Percentiles rank a stretch among this genome's conserved stretches.
Conservation (phyloP, 441 rosid species). For the Iberis amara region DNA sequence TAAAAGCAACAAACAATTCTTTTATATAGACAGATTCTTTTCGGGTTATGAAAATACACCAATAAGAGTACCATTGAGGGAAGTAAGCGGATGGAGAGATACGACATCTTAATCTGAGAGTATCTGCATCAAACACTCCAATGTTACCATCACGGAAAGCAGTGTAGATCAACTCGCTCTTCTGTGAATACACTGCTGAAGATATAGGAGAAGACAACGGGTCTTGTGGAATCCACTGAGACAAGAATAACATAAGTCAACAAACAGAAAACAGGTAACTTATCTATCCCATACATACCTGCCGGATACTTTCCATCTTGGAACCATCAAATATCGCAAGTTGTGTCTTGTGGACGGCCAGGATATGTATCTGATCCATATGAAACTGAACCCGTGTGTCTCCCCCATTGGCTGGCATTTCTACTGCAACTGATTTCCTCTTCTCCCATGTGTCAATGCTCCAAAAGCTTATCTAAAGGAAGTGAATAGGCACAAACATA, state of each 20-base stretch:
- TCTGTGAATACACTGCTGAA: conserved; percentile 68
- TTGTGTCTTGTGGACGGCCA: conserved; percentile 86
- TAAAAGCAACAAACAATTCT: no score
- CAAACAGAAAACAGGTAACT: not conserved
- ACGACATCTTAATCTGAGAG: conserved; percentile 67
- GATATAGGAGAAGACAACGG: conserved; percentile 65
- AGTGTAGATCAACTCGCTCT: conserved; percentile 74
- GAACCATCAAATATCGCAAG: conserved; percentile 79
- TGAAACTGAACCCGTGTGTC: conserved; percentile 86
- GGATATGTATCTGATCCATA: conserved; percentile 66
- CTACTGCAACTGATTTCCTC: conserved; percentile 61
- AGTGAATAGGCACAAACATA: conserved; percentile 14
- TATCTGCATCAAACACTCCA: conserved; percentile 78
- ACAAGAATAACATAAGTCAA: conserved; percentile 9
- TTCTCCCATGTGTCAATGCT: conserved; percentile 95
- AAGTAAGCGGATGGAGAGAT: conserved; percentile 65
- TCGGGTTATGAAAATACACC: no score
- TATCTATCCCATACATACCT: conserved; percentile 42
- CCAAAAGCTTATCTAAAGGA: conserved; percentile 71
- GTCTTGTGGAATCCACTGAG: conserved; percentile 90
- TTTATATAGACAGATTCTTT: no score
- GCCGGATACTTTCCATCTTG: conserved; percentile 73
- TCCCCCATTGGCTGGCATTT: conserved; percentile 64
- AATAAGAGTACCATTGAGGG: conserved; percentile 64
- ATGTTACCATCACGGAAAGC: conserved; percentile 73